Conservation (phyloP, 192 early-diverging fungal species). For the Rhizophagus clarus region DNA sequence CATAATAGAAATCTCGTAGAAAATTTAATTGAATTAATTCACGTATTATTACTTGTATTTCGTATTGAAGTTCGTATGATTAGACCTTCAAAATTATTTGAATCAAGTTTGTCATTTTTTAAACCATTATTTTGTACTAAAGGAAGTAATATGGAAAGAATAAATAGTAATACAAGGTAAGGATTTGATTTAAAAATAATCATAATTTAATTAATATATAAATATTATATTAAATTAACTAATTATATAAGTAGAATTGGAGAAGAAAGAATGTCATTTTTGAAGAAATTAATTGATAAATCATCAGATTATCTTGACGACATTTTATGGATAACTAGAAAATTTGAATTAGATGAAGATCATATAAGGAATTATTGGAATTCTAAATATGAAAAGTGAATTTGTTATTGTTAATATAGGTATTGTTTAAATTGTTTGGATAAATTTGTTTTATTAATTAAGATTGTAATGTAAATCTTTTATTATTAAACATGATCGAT, state of each 20-base stretch:
- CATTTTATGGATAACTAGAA: not conserved
- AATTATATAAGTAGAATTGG: not conserved
- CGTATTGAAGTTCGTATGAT: slow-evolving; percentile 5
- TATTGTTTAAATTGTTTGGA: too few species aligned
- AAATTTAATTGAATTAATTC: not conserved
- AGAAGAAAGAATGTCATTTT: not conserved
- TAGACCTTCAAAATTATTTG: slow-evolving; percentile 11
- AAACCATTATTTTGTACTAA: not conserved
- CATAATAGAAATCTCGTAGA: not conserved
- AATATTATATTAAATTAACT: too few species aligned
- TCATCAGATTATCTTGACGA: not conserved
- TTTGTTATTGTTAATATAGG: not conserved
- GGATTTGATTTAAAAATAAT: too few species aligned
- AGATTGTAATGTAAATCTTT: too few species aligned
- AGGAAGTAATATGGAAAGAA: not conserved
- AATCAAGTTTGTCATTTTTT: not conserved
- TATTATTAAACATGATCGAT: too few species aligned
- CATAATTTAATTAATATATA: too few species aligned
- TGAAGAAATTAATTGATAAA: not conserved
- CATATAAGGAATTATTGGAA: not conserved
- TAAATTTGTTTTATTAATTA: too few species aligned
- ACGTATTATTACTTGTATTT: not conserved
- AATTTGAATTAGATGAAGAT: not conserved
- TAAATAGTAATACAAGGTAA: not conserved
- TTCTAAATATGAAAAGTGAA: not conserved